phyloP scores from a whole-genome alignment of 768 basidiomycete species.

The Suillus placidus region DNA sequence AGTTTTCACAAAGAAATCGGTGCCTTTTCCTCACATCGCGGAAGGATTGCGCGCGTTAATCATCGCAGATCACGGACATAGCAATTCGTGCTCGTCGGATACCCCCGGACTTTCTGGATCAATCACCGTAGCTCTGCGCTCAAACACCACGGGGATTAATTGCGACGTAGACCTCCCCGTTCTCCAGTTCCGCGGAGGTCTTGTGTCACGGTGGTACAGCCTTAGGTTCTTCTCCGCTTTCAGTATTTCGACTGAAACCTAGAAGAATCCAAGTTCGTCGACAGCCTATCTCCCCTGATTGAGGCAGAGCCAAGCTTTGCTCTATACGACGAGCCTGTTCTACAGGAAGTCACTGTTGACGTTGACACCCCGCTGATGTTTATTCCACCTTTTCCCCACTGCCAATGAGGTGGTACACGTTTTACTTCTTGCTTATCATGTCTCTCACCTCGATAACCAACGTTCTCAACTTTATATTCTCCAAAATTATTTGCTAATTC shows the following conservation, averaged over 20 bases:
- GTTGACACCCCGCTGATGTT: background rate
- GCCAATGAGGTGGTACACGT: background rate
- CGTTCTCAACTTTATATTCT: background rate
- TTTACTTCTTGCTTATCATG: background rate
- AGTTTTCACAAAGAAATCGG: background rate
- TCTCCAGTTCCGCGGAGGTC: background rate
- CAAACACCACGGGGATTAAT: background rate
- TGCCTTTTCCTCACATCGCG: background rate
- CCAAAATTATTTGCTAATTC: background rate
- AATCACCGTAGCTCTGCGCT: background rate
- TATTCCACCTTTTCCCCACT: background rate
- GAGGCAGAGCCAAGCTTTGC: background rate
- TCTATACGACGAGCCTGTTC: background rate
- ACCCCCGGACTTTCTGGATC: background rate
- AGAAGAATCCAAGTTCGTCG: background rate
- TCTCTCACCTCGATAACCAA: background rate
- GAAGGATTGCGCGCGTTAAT: background rate
- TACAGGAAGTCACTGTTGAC: background rate
- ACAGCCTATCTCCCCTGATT: background rate
- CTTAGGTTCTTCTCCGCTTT: background rate
- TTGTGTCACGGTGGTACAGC: background rate
- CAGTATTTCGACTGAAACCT: background rate
- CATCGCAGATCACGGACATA: constrained; percentile 1
- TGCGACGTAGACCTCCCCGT: background rate
- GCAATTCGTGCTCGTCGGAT: background rate